Percentiles rank a stretch among this genome's conserved stretches.
Evolutionary conservation across 176 grass and related monocot species (phyloP).

Genomic region (Leersia perrieri): DNA sequence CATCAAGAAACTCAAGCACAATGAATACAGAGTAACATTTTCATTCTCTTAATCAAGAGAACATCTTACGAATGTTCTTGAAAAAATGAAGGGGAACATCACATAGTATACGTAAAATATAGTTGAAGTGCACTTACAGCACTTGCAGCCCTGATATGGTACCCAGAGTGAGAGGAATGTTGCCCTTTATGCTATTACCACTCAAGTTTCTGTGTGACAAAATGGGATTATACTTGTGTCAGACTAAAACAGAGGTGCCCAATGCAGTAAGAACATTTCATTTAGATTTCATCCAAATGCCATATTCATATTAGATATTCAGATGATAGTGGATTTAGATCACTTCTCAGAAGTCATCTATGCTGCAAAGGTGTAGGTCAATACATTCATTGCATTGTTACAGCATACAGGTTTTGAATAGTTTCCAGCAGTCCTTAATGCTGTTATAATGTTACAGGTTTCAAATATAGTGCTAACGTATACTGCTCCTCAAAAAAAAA

Average conservation of each 20-base stretch:
- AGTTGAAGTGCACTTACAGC: constrained; percentile 61
- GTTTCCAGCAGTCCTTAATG: not conserved
- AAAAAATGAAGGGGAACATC: constrained; percentile 12
- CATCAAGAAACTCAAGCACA: not conserved
- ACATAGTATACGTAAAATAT: not conserved
- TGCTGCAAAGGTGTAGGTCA: not conserved
- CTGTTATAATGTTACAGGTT: not conserved
- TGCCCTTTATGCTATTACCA: constrained; percentile 73
- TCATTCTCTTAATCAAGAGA: not conserved
- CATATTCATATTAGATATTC: not conserved
- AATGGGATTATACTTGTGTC: not conserved
- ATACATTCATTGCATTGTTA: not conserved
- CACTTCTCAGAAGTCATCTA: not conserved
- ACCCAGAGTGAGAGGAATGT: constrained; percentile 72
- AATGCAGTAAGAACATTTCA: constrained; percentile 2
- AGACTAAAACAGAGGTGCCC: constrained; percentile 13
- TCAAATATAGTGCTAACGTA: too few species aligned
- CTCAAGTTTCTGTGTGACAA: constrained; percentile 80
- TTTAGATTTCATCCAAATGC: not conserved
- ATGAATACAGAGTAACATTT: not conserved
- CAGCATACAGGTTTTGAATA: not conserved
- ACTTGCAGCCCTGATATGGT: constrained; percentile 67
- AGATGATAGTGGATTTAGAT: not conserved
- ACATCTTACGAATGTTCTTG: not conserved
- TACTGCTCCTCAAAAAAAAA: not conserved